These are phyloP conservation scores for Sclerotinia glacialis DNA, from an alignment of 2,329 filamentous ascomycete species.

Conservation along the genomic window DNA sequence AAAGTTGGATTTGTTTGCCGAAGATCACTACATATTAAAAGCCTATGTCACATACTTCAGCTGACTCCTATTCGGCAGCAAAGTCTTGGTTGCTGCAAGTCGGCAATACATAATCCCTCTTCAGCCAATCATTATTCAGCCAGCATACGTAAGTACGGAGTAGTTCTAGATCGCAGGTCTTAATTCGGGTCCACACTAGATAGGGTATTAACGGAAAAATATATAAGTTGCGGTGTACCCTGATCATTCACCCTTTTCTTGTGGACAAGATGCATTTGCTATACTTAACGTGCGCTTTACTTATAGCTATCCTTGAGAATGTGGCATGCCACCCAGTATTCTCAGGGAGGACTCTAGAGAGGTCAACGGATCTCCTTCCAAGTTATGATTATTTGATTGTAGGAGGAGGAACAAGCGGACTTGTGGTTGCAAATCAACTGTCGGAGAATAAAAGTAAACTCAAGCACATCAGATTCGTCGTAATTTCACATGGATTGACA, in stretches of 20 bases:
- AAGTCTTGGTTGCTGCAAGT: not conserved
- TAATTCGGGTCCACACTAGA: not conserved
- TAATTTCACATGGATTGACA: not conserved
- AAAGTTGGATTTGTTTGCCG: not conserved
- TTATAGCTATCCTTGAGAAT: not conserved
- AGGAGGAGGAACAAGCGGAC: conserved; percentile 19
- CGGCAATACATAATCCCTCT: not conserved
- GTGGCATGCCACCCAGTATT: not conserved
- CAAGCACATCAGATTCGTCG: not conserved
- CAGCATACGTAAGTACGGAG: not conserved
- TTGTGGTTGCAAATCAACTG: conserved; percentile 17
- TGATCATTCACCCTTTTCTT: not conserved
- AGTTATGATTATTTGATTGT: conserved; percentile 23
- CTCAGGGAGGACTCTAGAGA: not conserved
- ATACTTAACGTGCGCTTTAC: not conserved
- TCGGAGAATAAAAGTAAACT: conserved; percentile 4
- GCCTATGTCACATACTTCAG: not conserved
- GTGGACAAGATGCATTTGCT: not conserved
- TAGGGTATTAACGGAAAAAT: not conserved
- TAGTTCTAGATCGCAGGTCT: not conserved
- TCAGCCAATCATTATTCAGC: not conserved
- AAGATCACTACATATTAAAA: not conserved
- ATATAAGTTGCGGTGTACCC: not conserved
- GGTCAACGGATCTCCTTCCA: not conserved
- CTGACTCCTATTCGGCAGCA: not conserved